Percentiles rank a stretch among this genome's conserved stretches.
Conservation (phyloP, 2,329 filamentous ascomycete species). For the Aureobasidium sp. region DNA sequence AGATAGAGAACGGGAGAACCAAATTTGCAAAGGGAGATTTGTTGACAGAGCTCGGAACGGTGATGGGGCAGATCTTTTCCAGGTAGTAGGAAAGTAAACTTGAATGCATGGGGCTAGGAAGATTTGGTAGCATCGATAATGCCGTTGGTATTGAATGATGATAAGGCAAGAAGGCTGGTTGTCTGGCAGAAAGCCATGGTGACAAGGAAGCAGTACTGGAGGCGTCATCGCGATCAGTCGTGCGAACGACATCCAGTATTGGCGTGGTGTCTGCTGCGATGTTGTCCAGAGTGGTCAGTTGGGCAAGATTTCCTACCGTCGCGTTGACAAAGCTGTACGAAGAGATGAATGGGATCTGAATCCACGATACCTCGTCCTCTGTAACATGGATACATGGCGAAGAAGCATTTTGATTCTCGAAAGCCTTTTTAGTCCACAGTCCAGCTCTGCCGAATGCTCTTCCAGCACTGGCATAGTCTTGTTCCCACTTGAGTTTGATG, state of each 20-base stretch:
- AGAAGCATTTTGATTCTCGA: conserved; percentile 15
- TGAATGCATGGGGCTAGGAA: conserved; percentile 26
- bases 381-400: conserved; percentile 17
- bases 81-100: conserved; percentile 36
- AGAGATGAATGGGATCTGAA: conserved; percentile 21
- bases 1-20: conserved; percentile 34
- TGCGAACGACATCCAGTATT: neutral
- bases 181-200: conserved; percentile 12
- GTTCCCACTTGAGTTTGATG: conserved; percentile 26
- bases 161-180: conserved; percentile 20
- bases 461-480: conserved; percentile 35
- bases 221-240: neutral
- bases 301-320: conserved; percentile 18
- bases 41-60: conserved; percentile 31
- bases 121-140: conserved; percentile 25
- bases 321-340: conserved; percentile 23
- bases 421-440: conserved; percentile 31
- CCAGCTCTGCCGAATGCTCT: conserved; percentile 38
- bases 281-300: conserved; percentile 13
- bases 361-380: conserved; percentile 18
- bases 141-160: conserved; percentile 1
- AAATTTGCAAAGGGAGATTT: conserved; percentile 36
- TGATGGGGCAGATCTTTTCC: conserved; percentile 35
- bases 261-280: neutral
- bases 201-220: conserved; percentile 16